Evolutionary conservation across 345 rosid genomes (phyloP), one percentile per base, ranked within the genome.

Genomic region (Sisymbrium irio): DNA sequence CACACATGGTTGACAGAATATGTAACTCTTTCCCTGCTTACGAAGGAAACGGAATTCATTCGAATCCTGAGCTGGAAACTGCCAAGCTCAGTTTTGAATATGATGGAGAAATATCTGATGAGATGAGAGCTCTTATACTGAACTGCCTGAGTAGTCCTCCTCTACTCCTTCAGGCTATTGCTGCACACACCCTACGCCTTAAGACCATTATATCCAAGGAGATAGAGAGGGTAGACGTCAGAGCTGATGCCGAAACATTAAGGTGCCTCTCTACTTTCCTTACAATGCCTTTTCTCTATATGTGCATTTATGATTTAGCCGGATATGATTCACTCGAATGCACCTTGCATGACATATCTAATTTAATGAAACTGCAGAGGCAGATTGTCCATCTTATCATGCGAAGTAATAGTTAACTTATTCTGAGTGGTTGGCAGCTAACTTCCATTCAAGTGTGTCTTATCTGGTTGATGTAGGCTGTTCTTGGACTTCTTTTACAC

Each of bases 171-270:
- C 88, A 79, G 74, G 89, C 91, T 45, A 82, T 92, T 72, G 78
- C 92, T 51, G 78, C 83, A 39, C 83, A 90, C 65, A 83, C 93
- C 18, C 77, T 78, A 61, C 81, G 91, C 61, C 80, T 90, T 68
- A 87, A 82, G 82, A 82, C 82, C 40, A 18, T 87, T 62, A 82
- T 92, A 70, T 78, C 84, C 57, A 83, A 83, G 81, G 94, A 92
- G 81, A 92, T 79, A 49, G 98, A 89, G 69, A 86, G 85, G 75
- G 82, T 84, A 60, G 92, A 92, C 79, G 91, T 87, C 61, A 86
- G 88, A 84, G 96, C 87, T 72, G 98, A 92, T 84, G 98, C 94
- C 59, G 89, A 92, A 83, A 82, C 79, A 66, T 74, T 89, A 73
- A 83, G 93, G 90, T 86, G 71, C 56, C 41, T 74, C 64, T 41